These are phyloP conservation scores for Podila verticillata DNA, from an alignment of 192 early-diverging fungal genomes.

Conservation along the genomic window DNA sequence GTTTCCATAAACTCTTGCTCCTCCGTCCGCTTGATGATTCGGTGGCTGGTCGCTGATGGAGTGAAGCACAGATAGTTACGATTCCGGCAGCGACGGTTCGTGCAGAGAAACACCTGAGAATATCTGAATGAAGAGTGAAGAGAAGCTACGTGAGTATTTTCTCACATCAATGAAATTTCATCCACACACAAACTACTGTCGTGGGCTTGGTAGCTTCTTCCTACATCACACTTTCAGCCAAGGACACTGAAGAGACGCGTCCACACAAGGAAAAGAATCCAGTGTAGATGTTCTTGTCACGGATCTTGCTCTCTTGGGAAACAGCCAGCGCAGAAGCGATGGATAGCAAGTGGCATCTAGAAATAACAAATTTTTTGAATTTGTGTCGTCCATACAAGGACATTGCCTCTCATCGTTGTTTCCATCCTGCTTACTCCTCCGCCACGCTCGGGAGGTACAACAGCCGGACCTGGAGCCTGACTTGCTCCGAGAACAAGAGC, in stretches of 20 bases:
- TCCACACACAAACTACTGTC: not conserved
- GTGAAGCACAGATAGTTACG: slow-evolving; percentile 43
- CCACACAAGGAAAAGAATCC: slow-evolving; percentile 19
- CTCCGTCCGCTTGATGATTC: slow-evolving; percentile 45
- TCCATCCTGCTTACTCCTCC: slow-evolving; percentile 11
- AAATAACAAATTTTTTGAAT: no score
- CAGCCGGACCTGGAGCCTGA: slow-evolving; percentile 22
- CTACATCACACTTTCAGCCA: slow-evolving; percentile 37
- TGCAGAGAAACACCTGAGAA: slow-evolving; percentile 40
- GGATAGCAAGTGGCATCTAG: slow-evolving; percentile 14
- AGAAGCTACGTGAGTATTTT: no score
- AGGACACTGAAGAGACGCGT: slow-evolving; percentile 4
- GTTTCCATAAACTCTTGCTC: slow-evolving; percentile 50
- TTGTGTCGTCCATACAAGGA: no score
- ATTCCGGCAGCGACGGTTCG: slow-evolving; percentile 40
- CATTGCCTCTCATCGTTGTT: not conserved
- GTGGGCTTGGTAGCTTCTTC: not conserved
- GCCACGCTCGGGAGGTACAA: slow-evolving; percentile 13
- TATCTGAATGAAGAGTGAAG: slow-evolving; percentile 21
- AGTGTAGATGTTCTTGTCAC: slow-evolving; percentile 5
- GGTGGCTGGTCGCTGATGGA: slow-evolving; percentile 14
- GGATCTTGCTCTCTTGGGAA: slow-evolving; percentile 10
- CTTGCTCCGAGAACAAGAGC: slow-evolving; percentile 31
- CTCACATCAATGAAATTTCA: not conserved
- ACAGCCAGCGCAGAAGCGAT: slow-evolving; percentile 2